Percentiles rank a stretch among this genome's conserved stretches.
These are phyloP conservation scores for Eucalyptus lansdowneana DNA, from an alignment of 345 rosid species.

Conservation along the genomic window DNA sequence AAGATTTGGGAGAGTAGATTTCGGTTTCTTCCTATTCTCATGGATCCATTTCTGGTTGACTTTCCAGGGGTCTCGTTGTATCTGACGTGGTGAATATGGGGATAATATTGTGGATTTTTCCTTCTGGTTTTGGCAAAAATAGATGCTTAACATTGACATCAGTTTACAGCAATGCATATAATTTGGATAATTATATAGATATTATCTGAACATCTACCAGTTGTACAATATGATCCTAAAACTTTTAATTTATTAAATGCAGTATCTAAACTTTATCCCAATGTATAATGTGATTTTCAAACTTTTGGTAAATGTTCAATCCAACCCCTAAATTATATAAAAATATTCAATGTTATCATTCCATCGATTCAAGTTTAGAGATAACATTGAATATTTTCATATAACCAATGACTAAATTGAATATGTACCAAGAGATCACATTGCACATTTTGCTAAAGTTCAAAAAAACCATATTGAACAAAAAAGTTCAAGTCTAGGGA, in stretches of 20 bases:
- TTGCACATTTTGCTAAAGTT: too few species aligned
- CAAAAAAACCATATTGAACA: too few species aligned
- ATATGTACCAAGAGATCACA: not conserved
- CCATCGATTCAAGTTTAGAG: not conserved
- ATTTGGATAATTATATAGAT: not conserved
- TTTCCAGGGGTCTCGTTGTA: not conserved
- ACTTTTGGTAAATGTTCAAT: too few species aligned
- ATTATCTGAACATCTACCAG: rapidly evolving
- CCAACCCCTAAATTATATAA: not conserved
- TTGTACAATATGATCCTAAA: too few species aligned
- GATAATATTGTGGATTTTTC: not conserved
- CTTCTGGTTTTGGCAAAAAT: not conserved
- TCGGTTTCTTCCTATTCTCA: not conserved
- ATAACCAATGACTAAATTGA: too few species aligned
- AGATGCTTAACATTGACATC: not conserved
- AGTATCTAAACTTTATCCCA: not conserved
- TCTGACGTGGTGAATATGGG: not conserved
- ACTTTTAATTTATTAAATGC: too few species aligned
- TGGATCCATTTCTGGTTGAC: not conserved
- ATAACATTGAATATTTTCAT: too few species aligned
- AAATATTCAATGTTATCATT: too few species aligned
- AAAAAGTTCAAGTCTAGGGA: not conserved
- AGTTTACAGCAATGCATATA: not conserved
- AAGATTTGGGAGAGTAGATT: not conserved
- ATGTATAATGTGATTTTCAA: not conserved